Evolutionary conservation across 2,329 filamentous ascomycete genomes (phyloP), one percentile per base, ranked within the genome.

Genomic region (Ceratocystis colombiana): DNA sequence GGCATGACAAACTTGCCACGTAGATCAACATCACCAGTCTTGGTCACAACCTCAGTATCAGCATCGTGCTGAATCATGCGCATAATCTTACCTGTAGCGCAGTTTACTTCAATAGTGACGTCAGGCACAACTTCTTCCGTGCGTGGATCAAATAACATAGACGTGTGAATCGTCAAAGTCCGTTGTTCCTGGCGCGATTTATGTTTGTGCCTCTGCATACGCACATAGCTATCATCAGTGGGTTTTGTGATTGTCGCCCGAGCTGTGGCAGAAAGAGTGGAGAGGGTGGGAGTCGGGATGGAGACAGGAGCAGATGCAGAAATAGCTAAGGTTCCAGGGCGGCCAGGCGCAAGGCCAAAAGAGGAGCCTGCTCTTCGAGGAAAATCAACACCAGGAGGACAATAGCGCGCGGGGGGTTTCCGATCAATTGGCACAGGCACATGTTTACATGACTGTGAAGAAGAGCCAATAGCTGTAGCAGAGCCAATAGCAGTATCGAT

Each of bases 1-100:
- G 81, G 80, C 63, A 83, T 74, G 4, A 81, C 78, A 25, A 78
- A 74, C 66, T 78, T 76, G 66, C 79, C 79, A 8, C 82, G 77
- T n/a, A 85, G 77, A 67, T 84, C 80, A 69, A 85, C 79, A 50
- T 81, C 77, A 17, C 72, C 74, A 4, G 72, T 70, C 2, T 71
- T 66, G 10, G 66, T 67, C n/a, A 72, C 69, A 46, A 72, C 69
- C n/a, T 72, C 66, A n/a, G 67, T 67, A n/a, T 67, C 64, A 5
- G 70, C 67, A 22, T 70, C 64, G 37, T 75, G 73, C 28, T 69
- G 59, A 20, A 73, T 73, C 48, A 78, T 70, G 22, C 73, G 68
- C 48, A 70, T 71, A 45, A 82, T 79, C 33, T 77, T 71, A 22
- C 79, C 79, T 1, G 72, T 75, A 1, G 68, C 68, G 1, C 71